Evolutionary conservation across 179 eudicot genomes (phyloP), one percentile per base, ranked within the genome.

Genomic region (Beta corolliflora): DNA sequence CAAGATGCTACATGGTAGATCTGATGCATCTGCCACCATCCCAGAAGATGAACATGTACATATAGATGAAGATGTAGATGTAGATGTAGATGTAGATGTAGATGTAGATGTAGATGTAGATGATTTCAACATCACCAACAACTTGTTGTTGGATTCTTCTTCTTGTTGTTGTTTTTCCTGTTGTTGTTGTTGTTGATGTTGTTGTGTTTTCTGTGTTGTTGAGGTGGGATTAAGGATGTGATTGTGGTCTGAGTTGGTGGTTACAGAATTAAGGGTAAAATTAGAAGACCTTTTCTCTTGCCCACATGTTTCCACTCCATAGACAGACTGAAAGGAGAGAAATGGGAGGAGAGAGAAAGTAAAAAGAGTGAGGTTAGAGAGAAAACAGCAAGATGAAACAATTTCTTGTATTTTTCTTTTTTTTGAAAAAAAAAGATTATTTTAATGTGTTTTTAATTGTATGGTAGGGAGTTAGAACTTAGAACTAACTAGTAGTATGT

Each of bases 1-100:
- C 36, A 79, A 15, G 7, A 89, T 50, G 23, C 79, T 80, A 14
- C 81, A 50, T 8, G 90, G 87, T 44, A 89, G 87, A 80, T 83
- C 84, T 21, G 77, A 45, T n/a, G 25, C 15, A 68, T 23, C 19
- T 9, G 12, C 23, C 5, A 36, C 41, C 4, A 46, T 5, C n/a
- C 4, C 3, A 5, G 66, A 46, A 16, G 41, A 36, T 36, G 41
- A 36, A 36, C 41, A 36, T 36, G 25, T 25, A 25, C 25, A 25
- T 25, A 25, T 25, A 25, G 25, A 25, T 25, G 25, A 0, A 25
- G 25, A 25, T 25, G 25, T 25, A 25, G 25, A 25, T 25, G 41
- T 64, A 50, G 73, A 78, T 19, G 73, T 9, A 67, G 21, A 3
- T 75, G 56, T 25, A 25, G 25, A 25, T 25, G 25, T 25, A 25